Conservation (phyloP, 2,329 filamentous ascomycete genomes). For the Elsinoe australis region DNA sequence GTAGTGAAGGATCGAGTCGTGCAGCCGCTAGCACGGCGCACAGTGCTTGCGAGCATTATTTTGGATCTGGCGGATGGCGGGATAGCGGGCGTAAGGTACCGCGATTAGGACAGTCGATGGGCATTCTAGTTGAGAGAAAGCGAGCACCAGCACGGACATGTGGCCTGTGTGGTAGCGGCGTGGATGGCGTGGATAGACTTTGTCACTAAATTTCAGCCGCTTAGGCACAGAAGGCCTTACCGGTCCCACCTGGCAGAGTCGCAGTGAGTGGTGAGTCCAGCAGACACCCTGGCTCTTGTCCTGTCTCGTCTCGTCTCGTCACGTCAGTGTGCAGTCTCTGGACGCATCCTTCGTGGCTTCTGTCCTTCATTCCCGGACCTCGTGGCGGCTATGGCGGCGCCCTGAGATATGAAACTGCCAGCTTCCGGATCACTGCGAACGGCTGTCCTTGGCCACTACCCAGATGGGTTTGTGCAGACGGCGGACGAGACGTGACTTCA, state of each 20-base stretch:
- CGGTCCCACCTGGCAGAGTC: background rate
- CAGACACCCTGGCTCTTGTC: background rate
- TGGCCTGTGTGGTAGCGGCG: background rate
- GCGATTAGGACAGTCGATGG: constrained; percentile 3
- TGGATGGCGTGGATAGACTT: constrained; percentile 8
- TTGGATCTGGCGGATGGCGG: constrained; percentile 14
- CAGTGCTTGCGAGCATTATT: constrained; percentile 15
- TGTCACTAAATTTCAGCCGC: constrained; percentile 13
- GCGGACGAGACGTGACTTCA: too few relatives aligned
- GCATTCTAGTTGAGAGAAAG: background rate
- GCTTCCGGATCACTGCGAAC: too few relatives aligned
- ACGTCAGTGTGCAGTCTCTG: constrained; percentile 9
- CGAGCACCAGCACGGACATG: constrained; percentile 10
- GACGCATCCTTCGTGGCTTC: background rate
- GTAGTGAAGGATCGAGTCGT: constrained; percentile 14
- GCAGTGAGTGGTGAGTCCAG: background rate
- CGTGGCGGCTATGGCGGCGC: background rate
- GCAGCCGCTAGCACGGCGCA: constrained; percentile 13
- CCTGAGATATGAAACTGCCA: background rate
- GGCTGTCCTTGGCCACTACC: too few relatives aligned
- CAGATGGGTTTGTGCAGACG: too few relatives aligned
- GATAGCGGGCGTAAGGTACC: constrained; percentile 13
- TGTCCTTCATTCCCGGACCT: background rate
- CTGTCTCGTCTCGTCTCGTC: background rate
- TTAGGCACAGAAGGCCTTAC: constrained; percentile 4